Base-by-base conservation (phyloP, 805 yeast genomes). In the Metschnikowia kofuensis region DNA sequence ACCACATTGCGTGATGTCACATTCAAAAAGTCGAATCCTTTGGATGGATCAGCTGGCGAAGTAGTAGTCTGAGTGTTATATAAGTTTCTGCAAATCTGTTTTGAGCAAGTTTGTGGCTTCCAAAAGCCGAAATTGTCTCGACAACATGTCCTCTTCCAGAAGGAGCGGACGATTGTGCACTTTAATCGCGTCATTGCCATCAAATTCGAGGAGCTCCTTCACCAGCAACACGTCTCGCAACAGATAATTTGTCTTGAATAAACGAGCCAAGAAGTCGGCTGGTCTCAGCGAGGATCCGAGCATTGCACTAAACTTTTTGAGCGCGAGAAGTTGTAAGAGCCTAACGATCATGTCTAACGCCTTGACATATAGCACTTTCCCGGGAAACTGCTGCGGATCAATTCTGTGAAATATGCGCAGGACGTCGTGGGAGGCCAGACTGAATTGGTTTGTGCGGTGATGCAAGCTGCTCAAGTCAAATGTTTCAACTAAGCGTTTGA, bases 271-370 rank as follows among this genome's bases (percentile, higher is more conserved):
- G 21, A 47, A 28, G 5, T 30, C 30, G 2, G 37, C 42, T 2
- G 53, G 50, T 13, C 13, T 42, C 14, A 42, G 28, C 1, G 46
- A 45, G 2, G 38, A 28, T 6, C 48, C 51, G 13, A 41, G 43
- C 4, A 42, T 29, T 2, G 30, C 5, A 15, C 21, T 12, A 3
- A 47, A 44, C 38, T 42, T 41, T 32, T 48, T 48, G 1, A 54
- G 13, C 7, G 55, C n/a, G 6, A 56, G 50, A 3, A 56, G 47
- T 38, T 56, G 53, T 5, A 51, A 26, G 10, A 56, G 46, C 12
- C 57, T 31, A 11, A 50, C 43, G 7, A 55, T 45, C 42, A 53
- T 54, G 26, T 51, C 55, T 10, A 56, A n/a, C 1, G 57, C 60
- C 15, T 35, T 39, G 9, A 56, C 50, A 32, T 45, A 56, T 7